phyloP scores from a whole-genome alignment of 202 grass and related monocot species.

The Saccharum hybrid region DNA sequence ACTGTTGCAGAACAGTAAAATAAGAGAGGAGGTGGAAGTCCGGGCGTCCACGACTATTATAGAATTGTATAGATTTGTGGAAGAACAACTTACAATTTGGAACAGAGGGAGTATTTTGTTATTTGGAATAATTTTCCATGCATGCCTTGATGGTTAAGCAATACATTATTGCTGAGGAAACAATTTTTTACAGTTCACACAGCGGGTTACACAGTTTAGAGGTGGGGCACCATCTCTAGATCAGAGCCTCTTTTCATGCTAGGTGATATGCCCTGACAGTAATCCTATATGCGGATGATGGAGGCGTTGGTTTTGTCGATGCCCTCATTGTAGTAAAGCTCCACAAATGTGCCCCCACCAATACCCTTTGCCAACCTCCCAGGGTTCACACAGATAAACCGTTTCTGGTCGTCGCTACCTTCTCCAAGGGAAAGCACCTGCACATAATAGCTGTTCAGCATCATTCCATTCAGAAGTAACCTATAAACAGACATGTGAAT shows the following conservation, averaged over 20 bases:
- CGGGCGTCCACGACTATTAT: too few species aligned
- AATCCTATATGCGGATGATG: conserved; percentile 78
- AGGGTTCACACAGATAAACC: conserved; percentile 80
- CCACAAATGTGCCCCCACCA: conserved; percentile 85
- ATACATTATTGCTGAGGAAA: not conserved
- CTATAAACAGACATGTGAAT: conserved; percentile 8
- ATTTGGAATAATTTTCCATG: too few species aligned
- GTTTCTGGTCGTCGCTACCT: conserved; percentile 39
- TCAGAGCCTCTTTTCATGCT: not conserved
- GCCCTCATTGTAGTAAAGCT: conserved; percentile 71
- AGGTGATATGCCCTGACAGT: not conserved
- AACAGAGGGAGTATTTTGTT: too few species aligned
- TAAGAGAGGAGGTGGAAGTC: too few species aligned
- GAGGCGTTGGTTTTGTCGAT: conserved; percentile 54
- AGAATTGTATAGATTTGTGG: too few species aligned
- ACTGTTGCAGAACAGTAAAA: too few species aligned
- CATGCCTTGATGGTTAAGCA: too few species aligned
- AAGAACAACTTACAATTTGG: too few species aligned
- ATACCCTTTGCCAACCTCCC: conserved; percentile 93
- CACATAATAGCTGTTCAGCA: conserved; percentile 15
- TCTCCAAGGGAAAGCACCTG: conserved; percentile 71
- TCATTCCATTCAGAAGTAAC: conserved; percentile 34
- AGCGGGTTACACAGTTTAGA: too few species aligned
- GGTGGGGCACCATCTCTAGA: not conserved
- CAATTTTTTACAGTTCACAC: not conserved